Conservation (phyloP, 23 red algal species). For the Gracilaria caudata region DNA sequence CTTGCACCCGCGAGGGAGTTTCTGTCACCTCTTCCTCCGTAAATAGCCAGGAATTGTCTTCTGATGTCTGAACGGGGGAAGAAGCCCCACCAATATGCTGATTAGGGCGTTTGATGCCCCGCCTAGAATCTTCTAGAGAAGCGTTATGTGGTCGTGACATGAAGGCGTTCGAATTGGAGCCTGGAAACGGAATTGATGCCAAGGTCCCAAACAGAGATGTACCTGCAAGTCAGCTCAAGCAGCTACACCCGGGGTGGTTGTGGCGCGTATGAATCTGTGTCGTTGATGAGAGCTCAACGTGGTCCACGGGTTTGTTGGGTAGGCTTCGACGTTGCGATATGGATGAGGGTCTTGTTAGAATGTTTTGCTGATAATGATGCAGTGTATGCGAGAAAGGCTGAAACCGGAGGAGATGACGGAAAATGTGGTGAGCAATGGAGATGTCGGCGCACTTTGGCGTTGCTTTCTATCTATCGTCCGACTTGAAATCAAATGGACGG, state of each 20-base stretch:
- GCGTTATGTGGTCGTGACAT: constrained; percentile 28
- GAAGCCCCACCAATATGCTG: constrained; percentile 10
- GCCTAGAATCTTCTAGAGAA: constrained; percentile 9
- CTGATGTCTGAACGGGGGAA: constrained; percentile 48
- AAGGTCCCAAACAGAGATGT: neutral
- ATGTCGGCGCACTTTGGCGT: neutral
- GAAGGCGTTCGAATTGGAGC: neutral
- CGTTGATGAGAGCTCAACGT: neutral
- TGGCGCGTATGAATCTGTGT: neutral
- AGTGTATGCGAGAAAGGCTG: neutral
- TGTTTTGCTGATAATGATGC: neutral
- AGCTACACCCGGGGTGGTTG: neutral
- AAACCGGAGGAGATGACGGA: neutral
- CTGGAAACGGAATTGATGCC: neutral
- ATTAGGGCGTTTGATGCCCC: constrained; percentile 32
- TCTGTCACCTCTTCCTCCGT: constrained; percentile 78
- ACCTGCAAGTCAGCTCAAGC: neutral
- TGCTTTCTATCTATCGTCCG: neutral
- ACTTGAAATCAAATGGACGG: constrained; percentile 2
- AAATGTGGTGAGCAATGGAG: neutral
- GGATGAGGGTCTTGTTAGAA: neutral
- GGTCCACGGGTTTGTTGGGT: neutral
- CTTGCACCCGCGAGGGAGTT: constrained; percentile 76
- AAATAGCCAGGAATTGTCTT: constrained; percentile 85
- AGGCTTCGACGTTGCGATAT: neutral